Percentiles rank a stretch among this genome's conserved stretches.
Evolutionary conservation across 805 yeast species (phyloP).

Genomic region (Candida boleticola): DNA sequence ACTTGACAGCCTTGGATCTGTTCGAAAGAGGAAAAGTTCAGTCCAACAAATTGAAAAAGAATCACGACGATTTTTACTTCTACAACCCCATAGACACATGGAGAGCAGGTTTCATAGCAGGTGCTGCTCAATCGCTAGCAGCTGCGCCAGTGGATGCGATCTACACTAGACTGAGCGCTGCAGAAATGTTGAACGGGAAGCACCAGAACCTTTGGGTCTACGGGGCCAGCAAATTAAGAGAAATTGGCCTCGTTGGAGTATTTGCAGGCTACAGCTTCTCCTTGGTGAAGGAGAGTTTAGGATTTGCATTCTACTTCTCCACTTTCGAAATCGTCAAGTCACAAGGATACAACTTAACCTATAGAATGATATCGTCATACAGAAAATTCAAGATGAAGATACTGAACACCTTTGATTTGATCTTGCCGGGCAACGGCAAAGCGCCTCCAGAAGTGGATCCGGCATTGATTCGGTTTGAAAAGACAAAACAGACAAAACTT

Average conservation of each 20-base stretch:
- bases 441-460: constrained; percentile 18
- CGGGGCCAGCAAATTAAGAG: constrained; percentile 62
- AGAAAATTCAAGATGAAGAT: constrained; percentile 35
- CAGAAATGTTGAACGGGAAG: constrained; percentile 65
- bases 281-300: constrained; percentile 72
- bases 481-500: constrained; percentile 43
- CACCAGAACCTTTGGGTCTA: constrained; percentile 77
- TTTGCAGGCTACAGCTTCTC: constrained; percentile 88
- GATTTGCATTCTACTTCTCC: constrained; percentile 81
- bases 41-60: neutral
- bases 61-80: constrained; percentile 9
- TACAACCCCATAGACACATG: constrained; percentile 53
- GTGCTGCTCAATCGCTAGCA: constrained; percentile 81
- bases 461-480: constrained; percentile 25
- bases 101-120: constrained; percentile 82
- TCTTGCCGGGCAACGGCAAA: neutral
- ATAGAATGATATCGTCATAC: constrained; percentile 43
- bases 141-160: constrained; percentile 95
- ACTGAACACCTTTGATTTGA: constrained; percentile 1
- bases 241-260: constrained; percentile 79
- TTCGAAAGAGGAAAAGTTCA: constrained; percentile 16
- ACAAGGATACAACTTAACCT: constrained; percentile 52
- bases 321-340: constrained; percentile 80
- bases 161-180: constrained; percentile 73
- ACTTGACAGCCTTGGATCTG: constrained; percentile 52